phyloP scores from a whole-genome alignment of 805 yeast genomes.

The Cyberlindnera americana region DNA sequence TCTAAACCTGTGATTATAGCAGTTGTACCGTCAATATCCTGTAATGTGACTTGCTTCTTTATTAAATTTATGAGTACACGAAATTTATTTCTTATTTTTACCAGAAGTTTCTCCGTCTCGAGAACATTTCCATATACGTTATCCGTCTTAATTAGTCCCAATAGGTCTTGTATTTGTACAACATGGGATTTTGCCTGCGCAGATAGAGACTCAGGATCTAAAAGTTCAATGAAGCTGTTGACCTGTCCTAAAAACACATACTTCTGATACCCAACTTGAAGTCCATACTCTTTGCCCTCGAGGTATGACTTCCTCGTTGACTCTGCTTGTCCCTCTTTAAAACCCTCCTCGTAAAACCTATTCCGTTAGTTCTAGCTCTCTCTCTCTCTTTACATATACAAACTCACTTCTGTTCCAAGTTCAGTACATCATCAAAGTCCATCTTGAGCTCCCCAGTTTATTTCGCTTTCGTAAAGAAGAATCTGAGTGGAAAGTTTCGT shows the following conservation, averaged over 20 bases:
- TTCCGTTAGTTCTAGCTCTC: constrained; percentile 3
- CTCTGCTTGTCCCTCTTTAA: constrained; percentile 60
- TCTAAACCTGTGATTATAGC: constrained; percentile 18
- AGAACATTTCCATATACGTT: constrained; percentile 58
- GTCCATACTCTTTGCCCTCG: constrained; percentile 85
- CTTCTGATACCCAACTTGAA: constrained; percentile 73
- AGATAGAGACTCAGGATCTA: constrained; percentile 31
- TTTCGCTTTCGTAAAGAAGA: too few relatives aligned
- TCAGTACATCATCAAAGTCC: constrained; percentile 52
- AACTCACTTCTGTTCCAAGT: constrained; percentile 50
- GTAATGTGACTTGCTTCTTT: constrained; percentile 15
- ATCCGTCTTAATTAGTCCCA: constrained; percentile 32
- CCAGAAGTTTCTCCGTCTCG: constrained; percentile 46
- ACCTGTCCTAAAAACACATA: constrained; percentile 69
- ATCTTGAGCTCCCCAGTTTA: too few relatives aligned
- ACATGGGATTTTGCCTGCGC: constrained; percentile 26
- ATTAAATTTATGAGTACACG: constrained; percentile 43
- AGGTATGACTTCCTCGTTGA: constrained; percentile 54
- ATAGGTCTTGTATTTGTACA: constrained; percentile 28
- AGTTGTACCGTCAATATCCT: constrained; percentile 15
- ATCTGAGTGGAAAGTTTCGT: too few relatives aligned
- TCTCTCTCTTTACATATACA: too few relatives aligned
- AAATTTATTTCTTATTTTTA: constrained; percentile 58
- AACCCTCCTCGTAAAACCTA: constrained; percentile 64
- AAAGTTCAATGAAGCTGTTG: constrained; percentile 42